Conservation (phyloP, 352 stramenopile genomes). For the Globisporangium irregulare region DNA sequence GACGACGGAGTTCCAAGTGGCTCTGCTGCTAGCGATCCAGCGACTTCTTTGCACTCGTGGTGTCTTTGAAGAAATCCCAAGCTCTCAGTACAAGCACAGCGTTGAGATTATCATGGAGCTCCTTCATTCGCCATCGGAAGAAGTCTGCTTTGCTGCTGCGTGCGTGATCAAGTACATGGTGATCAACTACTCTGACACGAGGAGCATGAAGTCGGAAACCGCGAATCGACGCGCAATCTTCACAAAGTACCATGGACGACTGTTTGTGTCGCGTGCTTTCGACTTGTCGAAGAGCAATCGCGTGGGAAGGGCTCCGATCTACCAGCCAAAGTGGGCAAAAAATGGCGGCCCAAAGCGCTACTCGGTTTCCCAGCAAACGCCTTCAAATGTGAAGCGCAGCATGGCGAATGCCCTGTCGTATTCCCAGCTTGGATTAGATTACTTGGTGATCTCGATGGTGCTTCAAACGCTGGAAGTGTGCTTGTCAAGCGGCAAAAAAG, state of each 20-base stretch:
- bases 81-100: conserved; percentile 83
- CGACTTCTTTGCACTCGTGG: conserved; percentile 76
- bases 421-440: conserved; percentile 78
- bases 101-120: conserved; percentile 87
- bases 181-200: conserved; percentile 87
- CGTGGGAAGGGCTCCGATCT: conserved; percentile 43
- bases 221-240: conserved; percentile 83
- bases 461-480: conserved; percentile 84
- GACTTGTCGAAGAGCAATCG: conserved; percentile 78
- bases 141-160: conserved; percentile 81
- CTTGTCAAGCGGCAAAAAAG: conserved; percentile 82
- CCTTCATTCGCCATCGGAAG: conserved; percentile 79
- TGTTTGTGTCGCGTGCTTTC: conserved; percentile 82
- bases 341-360: conserved; percentile 10
- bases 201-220: conserved; percentile 82
- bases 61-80: conserved; percentile 84
- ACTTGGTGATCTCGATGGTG: conserved; percentile 72
- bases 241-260: conserved; percentile 76
- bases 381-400: conserved; percentile 65
- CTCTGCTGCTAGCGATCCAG: conserved; percentile 75
- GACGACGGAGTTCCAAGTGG: conserved; percentile 79
- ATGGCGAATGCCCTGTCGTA: conserved; percentile 79
- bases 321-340: conserved; percentile 26
- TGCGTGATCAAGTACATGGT: conserved; percentile 89
- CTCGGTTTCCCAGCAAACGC: conserved; percentile 15